Evolutionary conservation across 345 rosid genomes (phyloP).

Genomic region (Gossypium anomalum): DNA sequence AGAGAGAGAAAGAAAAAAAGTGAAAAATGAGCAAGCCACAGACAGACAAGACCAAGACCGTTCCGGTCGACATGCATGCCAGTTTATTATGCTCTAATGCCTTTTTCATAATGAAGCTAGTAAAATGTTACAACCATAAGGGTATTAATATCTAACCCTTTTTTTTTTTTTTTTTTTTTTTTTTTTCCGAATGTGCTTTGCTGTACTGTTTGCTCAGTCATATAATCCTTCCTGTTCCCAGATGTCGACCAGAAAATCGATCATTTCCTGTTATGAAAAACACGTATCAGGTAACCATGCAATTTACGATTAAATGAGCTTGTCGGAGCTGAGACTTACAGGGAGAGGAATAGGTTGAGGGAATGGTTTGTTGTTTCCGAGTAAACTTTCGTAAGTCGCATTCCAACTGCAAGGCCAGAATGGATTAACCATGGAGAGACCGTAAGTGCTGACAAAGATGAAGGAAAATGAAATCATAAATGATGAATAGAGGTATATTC

Average conservation of each 20-base stretch:
- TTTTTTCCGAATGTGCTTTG: neutral
- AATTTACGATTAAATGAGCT: neutral
- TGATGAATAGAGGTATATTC: neutral
- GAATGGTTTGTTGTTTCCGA: slow-evolving; percentile 55
- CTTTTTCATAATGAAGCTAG: neutral
- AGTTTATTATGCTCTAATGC: neutral
- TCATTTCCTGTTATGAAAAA: slow-evolving; percentile 69
- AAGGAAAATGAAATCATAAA: slow-evolving; percentile 21
- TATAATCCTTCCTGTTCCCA: slow-evolving; percentile 98
- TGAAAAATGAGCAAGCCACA: neutral
- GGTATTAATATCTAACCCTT: slow-evolving; percentile 18
- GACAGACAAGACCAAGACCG: neutral
- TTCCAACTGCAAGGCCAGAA: slow-evolving; percentile 49
- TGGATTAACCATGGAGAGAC: slow-evolving; percentile 32
- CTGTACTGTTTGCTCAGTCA: slow-evolving; percentile 42
- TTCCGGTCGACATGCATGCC: neutral
- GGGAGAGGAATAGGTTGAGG: slow-evolving; percentile 62
- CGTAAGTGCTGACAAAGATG: slow-evolving; percentile 37
- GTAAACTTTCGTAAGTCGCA: slow-evolving; percentile 61
- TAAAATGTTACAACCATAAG: neutral
- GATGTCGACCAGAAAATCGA: slow-evolving; percentile 78
- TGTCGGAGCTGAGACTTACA: slow-evolving; percentile 37
- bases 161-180: neutral
- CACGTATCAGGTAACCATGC: neutral
- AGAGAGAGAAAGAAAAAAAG: neutral